Evolutionary conservation across 768 basidiomycete species (phyloP), one percentile per base, ranked within the genome.

Genomic region (Auriscalpium microsporum): DNA sequence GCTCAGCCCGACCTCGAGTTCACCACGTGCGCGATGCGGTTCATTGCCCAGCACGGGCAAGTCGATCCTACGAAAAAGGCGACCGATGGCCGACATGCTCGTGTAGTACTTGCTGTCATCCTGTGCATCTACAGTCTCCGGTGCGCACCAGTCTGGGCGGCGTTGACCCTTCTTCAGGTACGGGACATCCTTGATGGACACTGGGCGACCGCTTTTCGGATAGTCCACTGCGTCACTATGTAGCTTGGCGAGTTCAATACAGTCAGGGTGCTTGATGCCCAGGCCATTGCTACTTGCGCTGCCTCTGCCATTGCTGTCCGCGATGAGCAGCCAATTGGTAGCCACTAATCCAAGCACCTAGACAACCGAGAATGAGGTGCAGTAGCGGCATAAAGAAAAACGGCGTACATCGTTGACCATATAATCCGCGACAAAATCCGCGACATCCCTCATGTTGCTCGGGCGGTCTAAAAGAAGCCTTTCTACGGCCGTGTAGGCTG

Each of bases 211-310:
- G 14, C 76, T 78, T 64, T 83, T 84, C 0, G 82, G 80, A 60
- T 80, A 87, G 64, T 86, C 84, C 1, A 86, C 83, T 0, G 86
- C 86, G 52, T 79, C 69, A 37, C 80, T 83, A 62, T 86, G 83
- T 11, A 87, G 68, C 10, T 70, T 65, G 8, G 84, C 78, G 19
- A 89, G 71, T 44, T 58, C 68, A 10, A 78, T 40, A 66, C 86
- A 87, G 33, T 79, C 75, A 1, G 59, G 50, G 60, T 85, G 75
- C 45, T 77, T 70, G 42, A 83, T 81, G 1, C 74, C 73, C 7
- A 28, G 28, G 28, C 28, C 28, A 28, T 28, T 28, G 28, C 28
- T 4, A 28, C 28, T 28, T 28, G 28, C 28, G 28, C 28, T 2
- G 28, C 28, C 28, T 28, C 4, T 28, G 5, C 28, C 28, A 5